These are phyloP conservation scores for Teratosphaeriaceae sp. DNA, from an alignment of 2,329 filamentous ascomycete genomes.

Conservation along the genomic window DNA sequence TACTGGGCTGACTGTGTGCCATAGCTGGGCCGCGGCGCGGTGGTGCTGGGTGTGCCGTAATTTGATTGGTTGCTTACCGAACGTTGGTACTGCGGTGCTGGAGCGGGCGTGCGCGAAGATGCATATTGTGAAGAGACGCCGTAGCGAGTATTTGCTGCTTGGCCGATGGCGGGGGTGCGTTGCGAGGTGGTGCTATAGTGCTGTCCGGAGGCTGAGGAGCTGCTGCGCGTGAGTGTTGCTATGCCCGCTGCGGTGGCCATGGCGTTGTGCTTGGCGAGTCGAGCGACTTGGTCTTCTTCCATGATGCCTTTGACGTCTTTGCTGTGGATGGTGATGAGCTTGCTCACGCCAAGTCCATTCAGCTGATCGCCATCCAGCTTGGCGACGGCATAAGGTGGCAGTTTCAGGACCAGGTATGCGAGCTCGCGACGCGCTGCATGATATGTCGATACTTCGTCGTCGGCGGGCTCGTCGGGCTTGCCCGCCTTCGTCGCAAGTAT, in stretches of 20 bases:
- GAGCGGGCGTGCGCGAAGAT: constrained; percentile 18
- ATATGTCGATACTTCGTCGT: constrained; percentile 55
- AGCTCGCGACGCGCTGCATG: constrained; percentile 70
- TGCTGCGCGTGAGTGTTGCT: constrained; percentile 23
- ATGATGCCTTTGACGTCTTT: constrained; percentile 71
- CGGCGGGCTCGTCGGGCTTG: constrained; percentile 58
- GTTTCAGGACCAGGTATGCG: constrained; percentile 61
- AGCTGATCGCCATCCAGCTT: constrained; percentile 81
- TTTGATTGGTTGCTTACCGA: constrained; percentile 20
- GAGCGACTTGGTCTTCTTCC: constrained; percentile 66
- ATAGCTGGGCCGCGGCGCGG: constrained; percentile 16
- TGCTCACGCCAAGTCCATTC: constrained; percentile 76
- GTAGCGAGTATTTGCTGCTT: constrained; percentile 29
- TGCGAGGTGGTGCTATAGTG: constrained; percentile 29
- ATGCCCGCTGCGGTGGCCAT: constrained; percentile 25
- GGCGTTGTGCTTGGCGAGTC: constrained; percentile 35
- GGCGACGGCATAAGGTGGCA: constrained; percentile 80
- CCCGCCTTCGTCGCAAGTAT: constrained; percentile 49
- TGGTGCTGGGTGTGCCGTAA: constrained; percentile 22
- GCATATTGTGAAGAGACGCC: constrained; percentile 21
- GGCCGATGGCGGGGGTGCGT: constrained; percentile 28
- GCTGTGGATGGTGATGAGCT: constrained; percentile 64
- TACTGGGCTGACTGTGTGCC: constrained; percentile 22
- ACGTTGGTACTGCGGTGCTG: constrained; percentile 22
- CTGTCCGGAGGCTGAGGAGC: constrained; percentile 22